These are phyloP conservation scores for Biscogniauxia marginata DNA, from an alignment of 2,329 filamentous ascomycete species.

Conservation along the genomic window DNA sequence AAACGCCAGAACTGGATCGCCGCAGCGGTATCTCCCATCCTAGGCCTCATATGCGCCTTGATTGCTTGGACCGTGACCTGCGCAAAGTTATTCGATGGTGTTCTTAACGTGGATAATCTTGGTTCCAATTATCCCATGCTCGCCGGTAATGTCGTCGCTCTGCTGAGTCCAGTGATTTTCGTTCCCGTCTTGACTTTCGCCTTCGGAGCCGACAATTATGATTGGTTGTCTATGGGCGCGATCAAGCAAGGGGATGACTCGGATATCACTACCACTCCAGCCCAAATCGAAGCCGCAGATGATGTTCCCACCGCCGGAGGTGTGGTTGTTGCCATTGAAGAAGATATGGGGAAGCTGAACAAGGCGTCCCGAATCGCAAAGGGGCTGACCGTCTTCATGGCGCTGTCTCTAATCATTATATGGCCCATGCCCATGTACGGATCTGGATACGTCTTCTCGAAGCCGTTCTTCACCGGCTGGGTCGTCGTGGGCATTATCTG, in stretches of 20 bases:
- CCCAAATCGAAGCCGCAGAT: constrained; percentile 41
- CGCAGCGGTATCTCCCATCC: constrained; percentile 58
- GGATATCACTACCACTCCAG: neutral
- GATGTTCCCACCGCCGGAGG: neutral
- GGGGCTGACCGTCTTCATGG: constrained; percentile 55
- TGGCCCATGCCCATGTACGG: constrained; percentile 34
- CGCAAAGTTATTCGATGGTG: constrained; percentile 61
- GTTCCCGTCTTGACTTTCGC: constrained; percentile 9
- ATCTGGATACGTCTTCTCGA: constrained; percentile 29
- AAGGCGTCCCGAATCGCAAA: constrained; percentile 11
- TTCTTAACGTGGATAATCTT: constrained; percentile 67
- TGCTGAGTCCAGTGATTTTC: constrained; percentile 21
- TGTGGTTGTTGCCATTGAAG: constrained; percentile 5
- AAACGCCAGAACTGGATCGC: constrained; percentile 52
- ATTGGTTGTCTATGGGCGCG: constrained; percentile 27
- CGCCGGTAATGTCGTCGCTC: constrained; percentile 62
- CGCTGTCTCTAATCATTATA: constrained; percentile 47
- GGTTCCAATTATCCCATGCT: constrained; percentile 82
- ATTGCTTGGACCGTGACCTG: constrained; percentile 76
- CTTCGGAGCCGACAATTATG: constrained; percentile 14
- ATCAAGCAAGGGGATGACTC: constrained; percentile 13
- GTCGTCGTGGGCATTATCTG: constrained; percentile 72
- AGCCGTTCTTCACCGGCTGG: constrained; percentile 75
- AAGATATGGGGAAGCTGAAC: constrained; percentile 11
- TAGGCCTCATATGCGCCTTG: constrained; percentile 65